phyloP scores from a whole-genome alignment of 2,329 filamentous ascomycete genomes.

The Diaporthe capsici region DNA sequence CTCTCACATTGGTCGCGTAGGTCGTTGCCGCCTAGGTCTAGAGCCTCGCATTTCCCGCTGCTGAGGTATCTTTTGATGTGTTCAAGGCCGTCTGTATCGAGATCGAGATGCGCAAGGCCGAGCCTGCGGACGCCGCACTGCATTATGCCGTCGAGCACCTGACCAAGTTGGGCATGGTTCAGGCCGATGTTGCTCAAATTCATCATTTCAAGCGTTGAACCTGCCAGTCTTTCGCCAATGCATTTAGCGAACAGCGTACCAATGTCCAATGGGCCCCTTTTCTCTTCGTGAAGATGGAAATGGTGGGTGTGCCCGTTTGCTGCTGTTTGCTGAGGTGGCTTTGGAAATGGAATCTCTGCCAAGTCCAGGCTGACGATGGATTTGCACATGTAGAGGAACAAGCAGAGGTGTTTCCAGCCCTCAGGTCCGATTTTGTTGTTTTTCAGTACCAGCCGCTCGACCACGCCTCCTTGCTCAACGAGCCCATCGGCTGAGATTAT shows the following conservation, averaged over 20 bases:
- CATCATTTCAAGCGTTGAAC: conserved; percentile 83
- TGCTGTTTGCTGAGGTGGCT: conserved; percentile 45
- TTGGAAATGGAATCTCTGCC: conserved; percentile 85
- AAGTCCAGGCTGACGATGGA: conserved; percentile 89
- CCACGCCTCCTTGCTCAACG: conserved; percentile 75
- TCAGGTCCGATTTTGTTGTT: conserved; percentile 91
- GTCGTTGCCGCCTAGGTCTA: conserved; percentile 92
- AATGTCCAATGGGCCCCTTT: conserved; percentile 60
- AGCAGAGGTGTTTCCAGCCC: conserved; percentile 91
- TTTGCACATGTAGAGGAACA: conserved; percentile 92
- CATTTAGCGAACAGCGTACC: conserved; percentile 80
- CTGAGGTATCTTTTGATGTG: conserved; percentile 84
- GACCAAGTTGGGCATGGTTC: conserved; percentile 77
- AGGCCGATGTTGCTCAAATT: conserved; percentile 86
- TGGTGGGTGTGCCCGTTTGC: conserved; percentile 44
- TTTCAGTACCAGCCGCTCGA: conserved; percentile 90
- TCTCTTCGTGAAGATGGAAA: conserved; percentile 47
- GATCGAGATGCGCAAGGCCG: conserved; percentile 85
- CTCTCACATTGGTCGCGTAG: conserved; percentile 68
- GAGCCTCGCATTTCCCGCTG: conserved; percentile 83
- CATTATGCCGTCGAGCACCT: conserved; percentile 85
- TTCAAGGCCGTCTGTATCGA: conserved; percentile 80
- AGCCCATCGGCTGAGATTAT: conserved; percentile 54
- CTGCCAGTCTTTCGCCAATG: conserved; percentile 82
- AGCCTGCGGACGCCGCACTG: conserved; percentile 83